A percentile compares a stretch with the other conserved stretches of the same genome.
Conservation (phyloP, 78 protist species). For the Pelomyxa schiedti region DNA sequence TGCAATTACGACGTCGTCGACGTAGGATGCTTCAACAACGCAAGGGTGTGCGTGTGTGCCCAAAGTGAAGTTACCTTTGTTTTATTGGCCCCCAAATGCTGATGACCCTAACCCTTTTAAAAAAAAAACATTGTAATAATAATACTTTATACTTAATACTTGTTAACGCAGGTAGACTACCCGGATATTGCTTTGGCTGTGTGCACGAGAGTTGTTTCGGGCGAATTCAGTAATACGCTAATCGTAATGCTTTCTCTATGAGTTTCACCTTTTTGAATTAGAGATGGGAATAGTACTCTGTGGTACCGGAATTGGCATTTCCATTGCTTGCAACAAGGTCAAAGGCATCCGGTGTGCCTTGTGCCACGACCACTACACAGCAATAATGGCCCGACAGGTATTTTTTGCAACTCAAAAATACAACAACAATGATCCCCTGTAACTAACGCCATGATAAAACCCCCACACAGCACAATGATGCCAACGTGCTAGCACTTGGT, state of each 20-base stretch:
- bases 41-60: background rate
- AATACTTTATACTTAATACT: background rate
- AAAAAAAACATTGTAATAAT: too few species aligned
- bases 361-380: conserved; percentile 45
- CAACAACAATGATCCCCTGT: too few species aligned
- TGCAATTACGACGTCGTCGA: background rate
- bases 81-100: background rate
- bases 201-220: background rate
- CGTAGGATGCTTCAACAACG: background rate
- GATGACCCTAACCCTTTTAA: background rate
- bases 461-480: too few species aligned
- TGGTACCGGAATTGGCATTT: conserved; percentile 64
- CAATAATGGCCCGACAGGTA: conserved; percentile 21
- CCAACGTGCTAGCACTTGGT: too few species aligned
- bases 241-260: background rate
- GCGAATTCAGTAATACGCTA: background rate
- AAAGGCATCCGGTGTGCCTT: conserved; percentile 52
- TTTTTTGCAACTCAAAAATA: background rate
- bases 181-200: conserved; percentile 38
- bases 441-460: too few species aligned
- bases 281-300: conserved; percentile 49
- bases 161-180: conserved; percentile 20
- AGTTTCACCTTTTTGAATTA: background rate
- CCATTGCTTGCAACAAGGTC: conserved; percentile 63
- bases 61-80: background rate